These are phyloP conservation scores for Fusarium sp. DNA, from an alignment of 2,329 filamentous ascomycete genomes.

Conservation along the genomic window DNA sequence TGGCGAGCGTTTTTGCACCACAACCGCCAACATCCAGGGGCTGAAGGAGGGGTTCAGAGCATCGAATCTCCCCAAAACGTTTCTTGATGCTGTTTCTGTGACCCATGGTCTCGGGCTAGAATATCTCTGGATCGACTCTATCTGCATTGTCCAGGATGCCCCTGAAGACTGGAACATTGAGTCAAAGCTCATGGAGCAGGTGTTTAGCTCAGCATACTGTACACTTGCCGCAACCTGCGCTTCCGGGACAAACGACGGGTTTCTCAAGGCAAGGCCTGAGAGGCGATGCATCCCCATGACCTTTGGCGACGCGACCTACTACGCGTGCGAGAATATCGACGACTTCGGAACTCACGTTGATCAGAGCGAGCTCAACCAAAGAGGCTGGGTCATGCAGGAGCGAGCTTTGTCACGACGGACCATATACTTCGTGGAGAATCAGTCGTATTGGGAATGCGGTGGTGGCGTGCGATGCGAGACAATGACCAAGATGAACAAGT, in stretches of 20 bases:
- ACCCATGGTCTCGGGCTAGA: neutral
- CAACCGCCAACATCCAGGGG: neutral
- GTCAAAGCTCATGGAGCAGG: neutral
- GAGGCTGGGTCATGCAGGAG: neutral
- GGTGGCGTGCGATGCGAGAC: neutral
- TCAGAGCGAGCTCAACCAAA: neutral
- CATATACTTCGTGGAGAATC: neutral
- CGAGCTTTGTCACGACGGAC: neutral
- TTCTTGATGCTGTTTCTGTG: neutral
- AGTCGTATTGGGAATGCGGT: neutral
- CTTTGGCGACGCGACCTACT: neutral
- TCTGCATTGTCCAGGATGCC: neutral
- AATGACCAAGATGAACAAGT: neutral
- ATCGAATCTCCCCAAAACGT: neutral
- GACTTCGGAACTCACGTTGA: neutral
- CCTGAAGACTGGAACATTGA: neutral
- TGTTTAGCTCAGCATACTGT: neutral
- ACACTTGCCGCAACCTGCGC: neutral
- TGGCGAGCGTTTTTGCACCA: neutral
- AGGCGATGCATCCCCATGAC: neutral
- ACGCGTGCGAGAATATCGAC: neutral
- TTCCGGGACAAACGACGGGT: neutral
- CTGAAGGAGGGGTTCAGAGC: neutral
- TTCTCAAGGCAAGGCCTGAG: neutral
- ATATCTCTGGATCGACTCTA: neutral